These are phyloP conservation scores for Aspergillus calidoustus DNA, from an alignment of 2,329 filamentous ascomycete genomes.

Conservation along the genomic window DNA sequence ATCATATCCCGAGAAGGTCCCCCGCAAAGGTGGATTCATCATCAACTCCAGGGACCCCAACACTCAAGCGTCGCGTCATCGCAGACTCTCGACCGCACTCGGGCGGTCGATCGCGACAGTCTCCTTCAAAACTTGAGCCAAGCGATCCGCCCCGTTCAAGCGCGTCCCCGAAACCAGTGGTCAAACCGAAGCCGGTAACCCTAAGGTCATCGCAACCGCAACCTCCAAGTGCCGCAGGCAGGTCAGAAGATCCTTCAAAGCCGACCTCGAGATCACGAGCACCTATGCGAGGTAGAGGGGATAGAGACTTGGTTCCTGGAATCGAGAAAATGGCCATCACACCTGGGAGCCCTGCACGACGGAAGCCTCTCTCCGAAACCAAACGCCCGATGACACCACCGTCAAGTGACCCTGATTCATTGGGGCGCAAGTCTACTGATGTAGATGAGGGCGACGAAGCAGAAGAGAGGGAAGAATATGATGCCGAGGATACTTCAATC, in stretches of 20 bases:
- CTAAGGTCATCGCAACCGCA: slow-evolving; percentile 32
- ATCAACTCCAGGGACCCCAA: slow-evolving; percentile 16
- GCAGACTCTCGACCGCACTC: slow-evolving; percentile 15
- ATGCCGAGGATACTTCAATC: slow-evolving; percentile 61
- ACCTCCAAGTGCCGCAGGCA: slow-evolving; percentile 16
- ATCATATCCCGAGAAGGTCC: slow-evolving; percentile 20
- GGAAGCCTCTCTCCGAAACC: slow-evolving; percentile 41
- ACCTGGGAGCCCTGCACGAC: slow-evolving; percentile 24
- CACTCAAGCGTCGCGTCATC: slow-evolving; percentile 7
- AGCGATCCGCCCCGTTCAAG: slow-evolving; percentile 28
- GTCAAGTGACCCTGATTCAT: slow-evolving; percentile 46
- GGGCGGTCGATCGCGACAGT: slow-evolving; percentile 14
- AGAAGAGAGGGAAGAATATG: slow-evolving; percentile 38
- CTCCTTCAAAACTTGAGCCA: slow-evolving; percentile 25
- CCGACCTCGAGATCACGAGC: slow-evolving; percentile 25
- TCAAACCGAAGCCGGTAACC: slow-evolving; percentile 45
- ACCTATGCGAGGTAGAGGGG: slow-evolving; percentile 22
- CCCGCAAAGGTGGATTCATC: slow-evolving; percentile 18
- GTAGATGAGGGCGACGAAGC: slow-evolving; percentile 51
- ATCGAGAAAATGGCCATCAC: slow-evolving; percentile 32
- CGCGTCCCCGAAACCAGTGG: slow-evolving; percentile 34
- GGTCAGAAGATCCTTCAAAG: slow-evolving; percentile 25
- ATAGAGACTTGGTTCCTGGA: slow-evolving; percentile 35
- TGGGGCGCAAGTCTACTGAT: slow-evolving; percentile 55
- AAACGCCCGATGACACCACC: slow-evolving; percentile 51